Base-by-base conservation (phyloP, 148 eudicot species). In the Amaranthus cruentus region DNA sequence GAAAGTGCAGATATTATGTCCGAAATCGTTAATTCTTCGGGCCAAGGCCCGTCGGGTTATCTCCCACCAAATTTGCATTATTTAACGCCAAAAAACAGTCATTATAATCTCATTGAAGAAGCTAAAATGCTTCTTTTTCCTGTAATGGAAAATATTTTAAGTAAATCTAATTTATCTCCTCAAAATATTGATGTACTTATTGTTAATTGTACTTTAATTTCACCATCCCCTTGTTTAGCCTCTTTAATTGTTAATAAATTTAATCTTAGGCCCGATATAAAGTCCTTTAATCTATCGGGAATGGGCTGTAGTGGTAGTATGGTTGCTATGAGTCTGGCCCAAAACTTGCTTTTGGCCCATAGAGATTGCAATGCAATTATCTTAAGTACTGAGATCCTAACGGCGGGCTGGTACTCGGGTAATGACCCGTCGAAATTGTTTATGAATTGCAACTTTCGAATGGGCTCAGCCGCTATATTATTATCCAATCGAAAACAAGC, bases 221-320 rank as follows among this genome's bases (percentile, higher is more conserved):
- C 89, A 73, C 87, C 93, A 0, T 49, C 79, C 5, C 98, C 98
- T 12, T 87, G 93, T 4, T 83, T 93, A 11, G 79, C 91, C 9
- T 78, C 98, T 7, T 65, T 90, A 6, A 55, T 93, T 1, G 74
- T 90, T 50, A 88, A 87, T 78, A 73, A 83, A 56, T 93, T 75
- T 68, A 70, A 83, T 28, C 74, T 92, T 84, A 81, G 88, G 73
- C 85, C 88, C 21, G 83, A 90, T 66, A 70, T 85, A 2, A 88
- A 85, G 80, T 81, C 83, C 75, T 92, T 75, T 56, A 90, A 71
- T 7, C 51, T 93, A 47, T 84, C 87, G 4, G 98, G 98, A 9
- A 93, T 93, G 98, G 98, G 98, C 44, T 93, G 98, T 69, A 88
- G 93, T 70, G 98, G 91, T 3, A 90, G 96, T 72, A 84, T 88